Evolutionary conservation across 2,329 filamentous ascomycete species (phyloP).

Genomic region (Trichoderma sp.): DNA sequence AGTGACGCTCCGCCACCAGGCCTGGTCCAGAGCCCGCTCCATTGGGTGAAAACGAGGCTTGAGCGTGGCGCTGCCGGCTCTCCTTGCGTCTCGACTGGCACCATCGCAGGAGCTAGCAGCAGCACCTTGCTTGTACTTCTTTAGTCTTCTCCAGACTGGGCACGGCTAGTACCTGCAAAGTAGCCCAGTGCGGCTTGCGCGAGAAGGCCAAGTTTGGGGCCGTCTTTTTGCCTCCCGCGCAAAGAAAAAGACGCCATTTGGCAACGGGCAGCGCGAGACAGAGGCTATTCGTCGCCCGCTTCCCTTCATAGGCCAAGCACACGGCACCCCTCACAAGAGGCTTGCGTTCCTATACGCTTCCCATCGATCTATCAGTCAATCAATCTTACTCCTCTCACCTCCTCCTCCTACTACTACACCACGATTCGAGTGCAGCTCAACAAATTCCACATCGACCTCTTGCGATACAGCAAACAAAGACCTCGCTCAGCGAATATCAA

Average conservation of each 20-base stretch:
- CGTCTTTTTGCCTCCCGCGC: slow-evolving; percentile 15
- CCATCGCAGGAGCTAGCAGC: slow-evolving; percentile 16
- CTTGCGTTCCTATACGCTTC: background rate
- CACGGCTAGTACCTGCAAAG: slow-evolving; percentile 5
- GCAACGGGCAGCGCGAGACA: background rate
- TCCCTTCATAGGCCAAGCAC: background rate
- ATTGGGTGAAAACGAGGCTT: slow-evolving; percentile 12
- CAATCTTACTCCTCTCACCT: background rate
- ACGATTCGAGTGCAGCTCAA: background rate
- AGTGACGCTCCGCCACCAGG: slow-evolving; percentile 21
- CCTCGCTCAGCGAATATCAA: background rate
- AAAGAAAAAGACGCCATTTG: slow-evolving; percentile 18
- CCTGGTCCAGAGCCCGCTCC: slow-evolving; percentile 9
- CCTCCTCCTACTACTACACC: background rate
- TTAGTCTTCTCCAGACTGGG: background rate
- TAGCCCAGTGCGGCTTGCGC: slow-evolving; percentile 11
- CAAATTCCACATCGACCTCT: background rate
- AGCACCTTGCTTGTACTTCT: background rate
- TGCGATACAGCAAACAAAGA: background rate
- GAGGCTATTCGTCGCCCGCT: slow-evolving; percentile 17
- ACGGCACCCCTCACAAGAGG: slow-evolving; percentile 4
- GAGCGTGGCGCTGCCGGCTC: slow-evolving; percentile 22
- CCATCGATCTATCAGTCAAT: background rate
- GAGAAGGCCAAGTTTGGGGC: slow-evolving; percentile 4
- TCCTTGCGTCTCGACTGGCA: slow-evolving; percentile 4